Percentiles rank a stretch among this genome's conserved stretches.
Evolutionary conservation across 805 yeast species (phyloP).

Genomic region (Ogataea polymorpha): DNA sequence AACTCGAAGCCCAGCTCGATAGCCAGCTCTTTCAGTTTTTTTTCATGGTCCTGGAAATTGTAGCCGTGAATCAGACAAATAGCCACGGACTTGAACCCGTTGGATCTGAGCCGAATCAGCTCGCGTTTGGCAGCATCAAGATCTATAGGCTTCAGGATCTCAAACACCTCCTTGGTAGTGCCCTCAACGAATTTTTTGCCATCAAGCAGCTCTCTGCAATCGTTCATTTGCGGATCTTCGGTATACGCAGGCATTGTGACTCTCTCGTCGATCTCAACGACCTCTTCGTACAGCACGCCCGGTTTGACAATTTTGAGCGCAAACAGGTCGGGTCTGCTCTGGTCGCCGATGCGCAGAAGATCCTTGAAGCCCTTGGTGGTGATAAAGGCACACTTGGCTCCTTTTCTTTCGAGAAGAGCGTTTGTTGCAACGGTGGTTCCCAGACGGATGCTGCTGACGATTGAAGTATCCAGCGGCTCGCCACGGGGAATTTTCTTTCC

Average conservation of each 20-base stretch:
- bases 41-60: conserved; percentile 39
- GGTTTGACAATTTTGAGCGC: conserved; percentile 23
- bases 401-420: conserved; percentile 25
- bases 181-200: conserved; percentile 33
- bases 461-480: conserved; percentile 16
- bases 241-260: conserved; percentile 26
- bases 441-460: conserved; percentile 24
- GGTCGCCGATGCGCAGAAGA: conserved; percentile 33
- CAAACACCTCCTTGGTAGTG: conserved; percentile 38
- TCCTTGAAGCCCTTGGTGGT: conserved; percentile 34
- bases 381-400: conserved; percentile 20
- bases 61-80: conserved; percentile 37
- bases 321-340: conserved; percentile 28
- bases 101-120: conserved; percentile 21
- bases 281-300: conserved; percentile 19
- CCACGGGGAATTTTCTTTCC: conserved; percentile 19
- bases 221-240: conserved; percentile 19
- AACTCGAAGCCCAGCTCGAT: conserved; percentile 47
- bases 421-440: conserved; percentile 32
- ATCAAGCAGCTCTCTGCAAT: conserved; percentile 21
- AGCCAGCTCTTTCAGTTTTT: conserved; percentile 33
- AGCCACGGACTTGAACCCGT: conserved; percentile 34
- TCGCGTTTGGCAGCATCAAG: conserved; percentile 21
- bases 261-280: conserved; percentile 23
- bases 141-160: conserved; percentile 37